These are phyloP conservation scores for Mortierella sp. DNA, from an alignment of 371 early-diverging fungal genomes.

Conservation along the genomic window DNA sequence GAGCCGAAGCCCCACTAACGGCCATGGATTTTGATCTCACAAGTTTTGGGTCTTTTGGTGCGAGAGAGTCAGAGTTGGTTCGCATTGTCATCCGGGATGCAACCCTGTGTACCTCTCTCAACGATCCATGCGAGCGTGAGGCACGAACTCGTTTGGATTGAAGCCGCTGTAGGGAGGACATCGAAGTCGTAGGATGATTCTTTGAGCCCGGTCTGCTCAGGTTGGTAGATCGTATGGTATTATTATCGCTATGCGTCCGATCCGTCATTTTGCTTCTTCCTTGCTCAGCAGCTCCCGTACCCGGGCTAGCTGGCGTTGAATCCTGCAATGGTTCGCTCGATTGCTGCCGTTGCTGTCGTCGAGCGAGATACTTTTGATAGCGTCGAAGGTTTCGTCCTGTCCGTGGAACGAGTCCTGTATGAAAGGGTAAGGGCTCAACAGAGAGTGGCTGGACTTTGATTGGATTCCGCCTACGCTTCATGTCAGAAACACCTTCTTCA, in stretches of 20 bases:
- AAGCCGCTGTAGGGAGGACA: slow-evolving; percentile 13
- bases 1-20: not conserved
- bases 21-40: not conserved
- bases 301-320: not conserved
- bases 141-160: slow-evolving; percentile 21
- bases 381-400: slow-evolving; percentile 27
- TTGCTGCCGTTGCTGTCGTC: slow-evolving; percentile 14
- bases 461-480: slow-evolving; percentile 24
- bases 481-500: not conserved
- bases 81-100: slow-evolving; percentile 37
- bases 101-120: slow-evolving; percentile 30
- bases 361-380: slow-evolving; percentile 31
- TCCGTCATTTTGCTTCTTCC: not conserved
- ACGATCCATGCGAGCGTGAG: slow-evolving; percentile 32
- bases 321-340: not conserved
- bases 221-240: slow-evolving; percentile 2
- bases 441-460: slow-evolving; percentile 48
- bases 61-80: slow-evolving; percentile 12
- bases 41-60: not conserved
- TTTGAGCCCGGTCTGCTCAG: not conserved
- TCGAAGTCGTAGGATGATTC: slow-evolving; percentile 13
- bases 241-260: not conserved
- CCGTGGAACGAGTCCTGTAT: slow-evolving; percentile 43
- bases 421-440: slow-evolving; percentile 46
- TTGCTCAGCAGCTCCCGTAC: not conserved